phyloP scores from a whole-genome alignment of 306 rosid genomes.

The Medicago lupulina region DNA sequence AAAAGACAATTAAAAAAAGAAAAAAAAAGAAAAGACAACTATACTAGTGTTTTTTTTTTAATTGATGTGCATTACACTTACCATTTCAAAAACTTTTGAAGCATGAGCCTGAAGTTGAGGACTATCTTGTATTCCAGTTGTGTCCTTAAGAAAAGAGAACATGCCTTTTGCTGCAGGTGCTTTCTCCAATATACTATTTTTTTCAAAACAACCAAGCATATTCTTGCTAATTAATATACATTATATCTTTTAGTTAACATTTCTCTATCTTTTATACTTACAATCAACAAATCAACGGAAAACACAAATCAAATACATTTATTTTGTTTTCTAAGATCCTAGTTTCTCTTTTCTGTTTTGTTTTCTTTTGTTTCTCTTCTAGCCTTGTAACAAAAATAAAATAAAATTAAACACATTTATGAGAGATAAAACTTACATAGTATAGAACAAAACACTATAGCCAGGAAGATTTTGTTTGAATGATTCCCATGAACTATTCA shows the following conservation, averaged over 20 bases:
- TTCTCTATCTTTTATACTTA: too few species aligned
- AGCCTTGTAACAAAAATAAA: too few species aligned
- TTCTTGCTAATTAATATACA: neutral
- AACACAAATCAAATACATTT: too few species aligned
- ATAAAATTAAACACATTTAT: too few species aligned
- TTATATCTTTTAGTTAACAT: too few species aligned
- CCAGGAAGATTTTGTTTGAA: neutral
- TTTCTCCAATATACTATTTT: neutral
- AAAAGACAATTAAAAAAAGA: neutral
- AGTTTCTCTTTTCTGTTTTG: too few species aligned
- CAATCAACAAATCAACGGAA: too few species aligned
- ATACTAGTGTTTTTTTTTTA: too few species aligned
- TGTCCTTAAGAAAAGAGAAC: slow-evolving; percentile 1
- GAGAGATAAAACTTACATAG: neutral
- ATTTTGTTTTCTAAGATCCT: too few species aligned
- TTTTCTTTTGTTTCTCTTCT: too few species aligned
- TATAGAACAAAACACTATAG: neutral
- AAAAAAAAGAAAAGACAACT: neutral
- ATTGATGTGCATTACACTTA: neutral
- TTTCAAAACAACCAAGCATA: neutral
- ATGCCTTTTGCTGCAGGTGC: neutral
- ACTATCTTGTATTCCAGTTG: slow-evolving; percentile 35
- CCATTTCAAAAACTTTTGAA: slow-evolving; percentile 33
- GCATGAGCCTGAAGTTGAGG: slow-evolving; percentile 36
- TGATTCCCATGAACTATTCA: neutral